A percentile compares a stretch with the other conserved stretches of the same genome.
These are phyloP conservation scores for Takakia lepidozioides DNA, from an alignment of 225 moss, liverwort and hornwort species.

Conservation along the genomic window DNA sequence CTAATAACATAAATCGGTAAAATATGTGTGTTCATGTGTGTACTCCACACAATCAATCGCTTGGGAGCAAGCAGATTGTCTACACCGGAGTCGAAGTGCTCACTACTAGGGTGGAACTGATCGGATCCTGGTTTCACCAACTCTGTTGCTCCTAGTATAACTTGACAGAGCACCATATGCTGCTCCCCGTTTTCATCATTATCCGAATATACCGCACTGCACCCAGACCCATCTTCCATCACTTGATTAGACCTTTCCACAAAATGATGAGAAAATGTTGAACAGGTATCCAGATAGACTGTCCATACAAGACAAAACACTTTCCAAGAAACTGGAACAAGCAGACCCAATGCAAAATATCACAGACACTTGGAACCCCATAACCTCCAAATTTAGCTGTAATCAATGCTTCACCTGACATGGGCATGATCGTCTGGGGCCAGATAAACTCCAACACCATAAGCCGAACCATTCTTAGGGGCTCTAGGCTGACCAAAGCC, in stretches of 20 bases:
- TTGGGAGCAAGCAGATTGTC: slow-evolving; percentile 40
- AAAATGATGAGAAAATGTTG: neutral
- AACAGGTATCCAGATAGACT: too few relatives aligned
- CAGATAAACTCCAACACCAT: slow-evolving; percentile 61
- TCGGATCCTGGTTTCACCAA: slow-evolving; percentile 42
- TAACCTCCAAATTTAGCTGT: neutral
- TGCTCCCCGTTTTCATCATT: slow-evolving; percentile 53
- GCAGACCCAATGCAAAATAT: neutral
- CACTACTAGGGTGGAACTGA: slow-evolving; percentile 49
- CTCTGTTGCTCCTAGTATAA: slow-evolving; percentile 48
- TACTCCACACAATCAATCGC: slow-evolving; percentile 50
- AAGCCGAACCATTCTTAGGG: slow-evolving; percentile 45
- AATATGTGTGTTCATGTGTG: slow-evolving; percentile 56
- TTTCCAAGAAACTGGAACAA: neutral
- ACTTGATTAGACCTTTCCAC: neutral
- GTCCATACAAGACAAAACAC: neutral
- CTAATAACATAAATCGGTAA: slow-evolving; percentile 52
- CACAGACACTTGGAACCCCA: too few relatives aligned
- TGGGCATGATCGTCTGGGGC: slow-evolving; percentile 32
- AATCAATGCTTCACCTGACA: slow-evolving; percentile 25
- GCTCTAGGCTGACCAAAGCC: slow-evolving; percentile 59
- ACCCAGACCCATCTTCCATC: slow-evolving; percentile 6
- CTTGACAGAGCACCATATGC: slow-evolving; percentile 46
- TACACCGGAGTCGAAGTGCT: slow-evolving; percentile 46
- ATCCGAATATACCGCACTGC: slow-evolving; percentile 56